phyloP scores from a whole-genome alignment of 768 basidiomycete species.

The Lactarius evosmus region DNA sequence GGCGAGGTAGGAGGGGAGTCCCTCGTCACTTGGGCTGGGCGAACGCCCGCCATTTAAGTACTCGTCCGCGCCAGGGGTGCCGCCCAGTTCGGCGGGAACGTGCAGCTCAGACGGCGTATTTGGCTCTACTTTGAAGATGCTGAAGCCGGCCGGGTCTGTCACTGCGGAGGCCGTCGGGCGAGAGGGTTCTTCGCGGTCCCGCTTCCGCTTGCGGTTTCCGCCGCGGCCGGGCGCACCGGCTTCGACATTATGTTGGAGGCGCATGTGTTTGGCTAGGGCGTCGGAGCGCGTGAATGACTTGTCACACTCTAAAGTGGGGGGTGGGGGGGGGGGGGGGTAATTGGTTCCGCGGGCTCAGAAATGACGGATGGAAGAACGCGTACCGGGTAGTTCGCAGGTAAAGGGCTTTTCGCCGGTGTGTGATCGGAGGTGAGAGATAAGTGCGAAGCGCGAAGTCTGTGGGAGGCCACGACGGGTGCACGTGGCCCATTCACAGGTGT shows the following conservation, averaged over 20 bases:
- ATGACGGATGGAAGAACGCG: conserved; percentile 31
- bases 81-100: conserved; percentile 14
- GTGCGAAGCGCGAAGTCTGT: conserved; percentile 85
- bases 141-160: conserved; percentile 22
- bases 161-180: conserved; percentile 25
- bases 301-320: conserved; percentile 78
- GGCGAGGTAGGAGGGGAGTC: conserved; percentile 53
- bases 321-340: not conserved
- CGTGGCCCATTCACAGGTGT: conserved; percentile 86
- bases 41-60: conserved; percentile 27
- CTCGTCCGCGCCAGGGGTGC: conserved; percentile 14
- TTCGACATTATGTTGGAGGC: conserved; percentile 77
- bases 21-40: conserved; percentile 38
- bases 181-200: conserved; percentile 34
- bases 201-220: conserved; percentile 68
- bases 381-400: conserved; percentile 75
- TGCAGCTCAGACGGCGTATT: conserved; percentile 14
- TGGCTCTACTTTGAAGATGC: conserved; percentile 29
- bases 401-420: conserved; percentile 97
- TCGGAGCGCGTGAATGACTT: conserved; percentile 95
- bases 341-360: not conserved
- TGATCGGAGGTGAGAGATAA: conserved; percentile 86
- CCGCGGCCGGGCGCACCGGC: conserved; percentile 73
- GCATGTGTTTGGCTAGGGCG: conserved; percentile 89
- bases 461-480: conserved; percentile 77